Evolutionary conservation across 2,329 filamentous ascomycete species (phyloP).

Genomic region (Aspergillus carbonarius): DNA sequence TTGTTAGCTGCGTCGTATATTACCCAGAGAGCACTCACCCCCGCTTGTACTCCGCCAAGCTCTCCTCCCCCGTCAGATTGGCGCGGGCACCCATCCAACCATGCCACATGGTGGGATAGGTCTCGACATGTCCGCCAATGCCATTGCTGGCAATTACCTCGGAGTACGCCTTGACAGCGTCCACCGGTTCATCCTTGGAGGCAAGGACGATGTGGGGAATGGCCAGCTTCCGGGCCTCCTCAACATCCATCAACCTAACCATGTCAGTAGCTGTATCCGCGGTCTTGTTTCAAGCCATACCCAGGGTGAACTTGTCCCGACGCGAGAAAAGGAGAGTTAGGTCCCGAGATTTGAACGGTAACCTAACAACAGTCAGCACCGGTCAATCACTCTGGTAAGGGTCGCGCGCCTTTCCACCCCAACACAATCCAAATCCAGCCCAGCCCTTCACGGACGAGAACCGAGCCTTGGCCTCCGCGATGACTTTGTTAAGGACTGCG

Average conservation of each 20-base stretch:
- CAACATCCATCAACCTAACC: slow-evolving; percentile 47
- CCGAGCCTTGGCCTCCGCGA: slow-evolving; percentile 51
- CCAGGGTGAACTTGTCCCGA: slow-evolving; percentile 39
- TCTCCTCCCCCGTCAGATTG: slow-evolving; percentile 55
- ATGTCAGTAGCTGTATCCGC: slow-evolving; percentile 11
- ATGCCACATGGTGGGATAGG: slow-evolving; percentile 66
- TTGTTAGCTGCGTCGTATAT: neutral
- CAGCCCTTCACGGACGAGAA: slow-evolving; percentile 59
- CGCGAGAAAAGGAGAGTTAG: slow-evolving; percentile 54
- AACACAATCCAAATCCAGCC: slow-evolving; percentile 67
- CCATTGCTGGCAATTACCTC: slow-evolving; percentile 50
- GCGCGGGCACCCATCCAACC: slow-evolving; percentile 72
- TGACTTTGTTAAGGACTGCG: slow-evolving; percentile 32
- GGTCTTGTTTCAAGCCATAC: slow-evolving; percentile 17
- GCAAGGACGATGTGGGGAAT: slow-evolving; percentile 64
- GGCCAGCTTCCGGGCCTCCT: slow-evolving; percentile 60
- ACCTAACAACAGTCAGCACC: slow-evolving; percentile 2
- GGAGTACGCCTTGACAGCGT: slow-evolving; percentile 54
- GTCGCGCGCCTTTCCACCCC: slow-evolving; percentile 66
- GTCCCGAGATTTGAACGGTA: slow-evolving; percentile 46
- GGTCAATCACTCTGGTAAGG: neutral
- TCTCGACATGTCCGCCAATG: slow-evolving; percentile 61
- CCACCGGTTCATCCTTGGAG: slow-evolving; percentile 62
- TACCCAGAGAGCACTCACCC: slow-evolving; percentile 33
- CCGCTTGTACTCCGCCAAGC: slow-evolving; percentile 61